phyloP scores from a whole-genome alignment of 2,329 filamentous ascomycete species.

The Monosporascus sp. region DNA sequence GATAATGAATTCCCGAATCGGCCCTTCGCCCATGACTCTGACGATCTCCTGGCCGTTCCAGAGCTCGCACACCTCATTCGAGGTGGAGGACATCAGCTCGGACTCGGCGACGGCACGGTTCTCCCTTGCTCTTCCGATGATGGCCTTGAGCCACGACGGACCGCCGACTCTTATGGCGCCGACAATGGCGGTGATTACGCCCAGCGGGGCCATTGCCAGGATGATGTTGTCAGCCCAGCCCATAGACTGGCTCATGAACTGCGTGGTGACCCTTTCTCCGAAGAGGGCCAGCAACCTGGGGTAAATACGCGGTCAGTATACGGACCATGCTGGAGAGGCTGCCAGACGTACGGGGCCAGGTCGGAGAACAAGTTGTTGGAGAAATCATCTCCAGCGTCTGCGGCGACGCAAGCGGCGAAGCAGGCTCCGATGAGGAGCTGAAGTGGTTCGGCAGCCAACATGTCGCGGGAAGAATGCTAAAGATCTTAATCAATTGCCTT shows the following conservation, averaged over 20 bases:
- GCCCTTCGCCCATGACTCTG: slow-evolving; percentile 9
- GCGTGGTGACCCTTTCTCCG: slow-evolving; percentile 40
- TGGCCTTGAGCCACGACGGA: slow-evolving; percentile 33
- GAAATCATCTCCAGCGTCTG: not conserved
- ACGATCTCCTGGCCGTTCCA: slow-evolving; percentile 36
- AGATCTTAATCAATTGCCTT: no score
- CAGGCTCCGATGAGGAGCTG: no score
- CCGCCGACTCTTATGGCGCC: slow-evolving; percentile 41
- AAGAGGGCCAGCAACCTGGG: slow-evolving; percentile 25
- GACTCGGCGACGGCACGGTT: slow-evolving; percentile 32
- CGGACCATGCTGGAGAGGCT: not conserved
- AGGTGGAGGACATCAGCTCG: slow-evolving; percentile 42
- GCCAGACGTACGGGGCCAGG: not conserved
- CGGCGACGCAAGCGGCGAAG: no score
- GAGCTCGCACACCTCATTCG: slow-evolving; percentile 37
- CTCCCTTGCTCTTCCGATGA: slow-evolving; percentile 40
- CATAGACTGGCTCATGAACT: slow-evolving; percentile 40
- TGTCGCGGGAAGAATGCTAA: no score
- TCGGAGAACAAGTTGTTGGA: not conserved
- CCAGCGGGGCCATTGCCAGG: slow-evolving; percentile 39
- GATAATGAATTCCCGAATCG: slow-evolving; percentile 13
- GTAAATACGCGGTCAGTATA: not conserved
- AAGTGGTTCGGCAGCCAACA: no score
- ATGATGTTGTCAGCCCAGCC: slow-evolving; percentile 37
- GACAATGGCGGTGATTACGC: slow-evolving; percentile 38